A percentile compares a stretch with the other conserved stretches of the same genome.
phyloP scores from a whole-genome alignment of 257 asterid genomes.

The Nicotiana noctiflora region DNA sequence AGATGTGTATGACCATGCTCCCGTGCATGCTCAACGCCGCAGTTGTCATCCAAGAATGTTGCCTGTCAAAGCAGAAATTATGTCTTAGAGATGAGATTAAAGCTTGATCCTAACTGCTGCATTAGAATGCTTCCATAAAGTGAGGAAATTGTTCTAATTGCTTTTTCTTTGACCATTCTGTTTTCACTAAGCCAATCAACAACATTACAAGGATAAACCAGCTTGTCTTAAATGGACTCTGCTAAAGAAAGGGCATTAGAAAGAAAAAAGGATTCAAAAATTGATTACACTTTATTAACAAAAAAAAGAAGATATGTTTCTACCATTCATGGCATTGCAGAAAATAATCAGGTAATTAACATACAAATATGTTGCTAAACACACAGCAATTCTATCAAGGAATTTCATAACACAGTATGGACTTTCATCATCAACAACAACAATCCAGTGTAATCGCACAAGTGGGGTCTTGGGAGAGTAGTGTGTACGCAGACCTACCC shows the following conservation, averaged over 20 bases:
- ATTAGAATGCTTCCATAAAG: not conserved
- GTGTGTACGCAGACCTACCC: no score
- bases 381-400: not conserved
- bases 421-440: not conserved
- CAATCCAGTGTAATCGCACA: no score
- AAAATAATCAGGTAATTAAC: not conserved
- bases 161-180: not conserved
- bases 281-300: not conserved
- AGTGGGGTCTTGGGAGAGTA: no score
- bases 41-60: conserved; percentile 78
- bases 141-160: not conserved
- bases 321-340: not conserved
- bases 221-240: not conserved
- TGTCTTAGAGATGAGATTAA: not conserved
- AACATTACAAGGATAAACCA: not conserved
- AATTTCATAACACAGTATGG: not conserved
- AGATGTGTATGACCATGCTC: conserved; percentile 93
- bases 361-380: not conserved
- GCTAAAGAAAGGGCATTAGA: not conserved
- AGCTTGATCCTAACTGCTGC: not conserved
- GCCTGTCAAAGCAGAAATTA: conserved; percentile 51
- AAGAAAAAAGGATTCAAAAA: not conserved
- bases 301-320: not conserved
- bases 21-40: conserved; percentile 70
- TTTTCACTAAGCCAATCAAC: not conserved